Evolutionary conservation across 805 yeast species (phyloP), one percentile per base, ranked within the genome.

Genomic region (Teunomyces gatunensis): DNA sequence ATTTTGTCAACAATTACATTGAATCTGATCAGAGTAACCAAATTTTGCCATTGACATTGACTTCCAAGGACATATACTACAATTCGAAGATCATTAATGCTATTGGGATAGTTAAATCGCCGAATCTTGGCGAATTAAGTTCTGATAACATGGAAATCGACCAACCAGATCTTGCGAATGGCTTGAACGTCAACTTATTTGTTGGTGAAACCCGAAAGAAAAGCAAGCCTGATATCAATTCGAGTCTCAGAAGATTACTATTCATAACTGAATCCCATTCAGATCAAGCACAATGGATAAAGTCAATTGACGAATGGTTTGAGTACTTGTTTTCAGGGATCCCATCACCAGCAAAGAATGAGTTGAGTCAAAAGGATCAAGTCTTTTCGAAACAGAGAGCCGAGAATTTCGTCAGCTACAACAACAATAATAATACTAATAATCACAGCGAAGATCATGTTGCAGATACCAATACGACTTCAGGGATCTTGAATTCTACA

Each of bases 301-400:
- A 40, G 13, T 15, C 28, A 6, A 50, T 52, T 15, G 58, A 54
- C 32, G 50, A 46, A 33, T 63, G 63, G 65, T 51, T 49, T 17
- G 44, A 37, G 34, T 55, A 50, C 27, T 46, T 70, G 39, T 30
- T 29, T 13, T 61, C 63, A 21, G 57, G 68, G 1, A 53, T 68
- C 12, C 75, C 76, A 2, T 48, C 53, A 2, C 58, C 54, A 21
- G 58, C 54, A n/a, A 61, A 57, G 39, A 45, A 46, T 11, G 63
- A 59, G 25, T 47, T 70, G 20, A 63, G 72, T 35, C 71, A 69
- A 35, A 68, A 63, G 42, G 74, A 68, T 44, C 73, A 68, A 48
- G 59, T 68, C 13, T 56, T 57, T n/a, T 58, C 62, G 3, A 68
- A 66, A 45, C 71, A 67, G 45, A 53, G 64, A 41, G 63, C 63